Percentiles rank a stretch among this genome's conserved stretches.
Conservation (phyloP, 1,284 basidiomycete species). For the Pyrrhoderma noxium region DNA sequence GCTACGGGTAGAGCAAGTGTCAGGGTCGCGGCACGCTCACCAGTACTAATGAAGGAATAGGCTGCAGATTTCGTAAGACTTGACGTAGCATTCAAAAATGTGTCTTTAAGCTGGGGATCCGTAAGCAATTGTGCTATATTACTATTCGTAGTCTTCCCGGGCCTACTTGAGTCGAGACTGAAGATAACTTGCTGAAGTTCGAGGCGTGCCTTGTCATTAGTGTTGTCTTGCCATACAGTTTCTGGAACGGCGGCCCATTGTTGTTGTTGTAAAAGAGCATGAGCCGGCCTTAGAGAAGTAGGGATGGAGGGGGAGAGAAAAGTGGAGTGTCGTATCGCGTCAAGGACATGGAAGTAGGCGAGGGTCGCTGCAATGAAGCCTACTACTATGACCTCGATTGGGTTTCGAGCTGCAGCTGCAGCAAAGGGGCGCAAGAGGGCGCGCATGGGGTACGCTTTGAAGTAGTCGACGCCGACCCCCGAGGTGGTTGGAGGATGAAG, state of each 20-base stretch:
- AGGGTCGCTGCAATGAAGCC: slow-evolving; percentile 56
- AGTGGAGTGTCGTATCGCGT: slow-evolving; percentile 42
- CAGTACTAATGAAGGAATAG: slow-evolving; percentile 16
- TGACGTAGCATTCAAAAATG: slow-evolving; percentile 11
- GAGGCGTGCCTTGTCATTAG: slow-evolving; percentile 30
- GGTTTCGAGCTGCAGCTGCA: slow-evolving; percentile 22
- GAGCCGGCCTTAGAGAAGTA: slow-evolving; percentile 42
- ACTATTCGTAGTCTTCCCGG: slow-evolving; percentile 25
- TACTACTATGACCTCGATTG: slow-evolving; percentile 49
- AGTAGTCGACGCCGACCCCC: no score
- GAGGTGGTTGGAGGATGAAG: no score
- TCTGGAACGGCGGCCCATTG: slow-evolving; percentile 49
- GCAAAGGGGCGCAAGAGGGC: slow-evolving; percentile 24
- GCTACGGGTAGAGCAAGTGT: slow-evolving; percentile 27
- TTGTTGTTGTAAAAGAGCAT: slow-evolving; percentile 37
- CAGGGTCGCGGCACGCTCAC: slow-evolving; percentile 15
- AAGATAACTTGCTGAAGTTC: slow-evolving; percentile 65
- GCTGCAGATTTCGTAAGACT: slow-evolving; percentile 13
- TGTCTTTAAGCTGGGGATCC: slow-evolving; percentile 7
- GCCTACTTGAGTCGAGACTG: slow-evolving; percentile 36
- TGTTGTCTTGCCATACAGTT: slow-evolving; percentile 36
- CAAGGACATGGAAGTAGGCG: slow-evolving; percentile 57
- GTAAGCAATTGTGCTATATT: not conserved
- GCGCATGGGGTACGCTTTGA: slow-evolving; percentile 19
- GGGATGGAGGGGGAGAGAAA: slow-evolving; percentile 29